Base-by-base conservation (phyloP, 106 monocot species). In the Agapanthus africanus region DNA sequence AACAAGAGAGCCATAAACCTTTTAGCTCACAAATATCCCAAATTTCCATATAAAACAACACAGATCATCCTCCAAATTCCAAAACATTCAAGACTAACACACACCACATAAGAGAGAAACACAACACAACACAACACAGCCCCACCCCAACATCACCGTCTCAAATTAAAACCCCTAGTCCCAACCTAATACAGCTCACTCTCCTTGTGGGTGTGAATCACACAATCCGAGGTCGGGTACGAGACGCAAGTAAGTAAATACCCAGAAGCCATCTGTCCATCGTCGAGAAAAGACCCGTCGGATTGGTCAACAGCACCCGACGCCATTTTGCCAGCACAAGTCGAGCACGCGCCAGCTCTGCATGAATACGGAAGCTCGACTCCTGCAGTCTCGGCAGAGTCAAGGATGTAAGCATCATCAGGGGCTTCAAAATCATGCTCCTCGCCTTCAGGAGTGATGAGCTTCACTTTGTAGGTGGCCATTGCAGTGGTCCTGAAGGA, bases 271-370 rank as follows among this genome's bases (percentile, higher is more conserved):
- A 78, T 47, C 46, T 78, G 78, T 0, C 18, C 7, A 2, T 78
- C 78, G 37, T 78, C 78, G 8, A 78, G 72, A 65, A 78, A 78
- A 13, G 78, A 78, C 22, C 78, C 78, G 34, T 78, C 78, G 0
- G 78, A 72, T 41, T 78, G 78, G 27, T 78, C 78, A 0, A 78
- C 72, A 5, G 72, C 40, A 6, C 78, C 78, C 4, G 71, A 54
- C 23, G 22, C 44, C 27, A 72, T 59, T 19, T 54, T 65, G 37
- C 72, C 78, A 1, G 78, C 72, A 50, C 78, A 78, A 11, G 78
- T 72, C 6, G 78, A 78, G 59, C 78, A 78, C 8, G 78, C 65
- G 5, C 78, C 78, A 18, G 78, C 78, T 11, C 78, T 71, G 59
- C 78, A 78, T 2, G 78, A 78, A 67, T 78, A 78, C 21, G 78